Base-by-base conservation (phyloP, 225 moss, liverwort and hornwort genomes). In the Asterella californica region DNA sequence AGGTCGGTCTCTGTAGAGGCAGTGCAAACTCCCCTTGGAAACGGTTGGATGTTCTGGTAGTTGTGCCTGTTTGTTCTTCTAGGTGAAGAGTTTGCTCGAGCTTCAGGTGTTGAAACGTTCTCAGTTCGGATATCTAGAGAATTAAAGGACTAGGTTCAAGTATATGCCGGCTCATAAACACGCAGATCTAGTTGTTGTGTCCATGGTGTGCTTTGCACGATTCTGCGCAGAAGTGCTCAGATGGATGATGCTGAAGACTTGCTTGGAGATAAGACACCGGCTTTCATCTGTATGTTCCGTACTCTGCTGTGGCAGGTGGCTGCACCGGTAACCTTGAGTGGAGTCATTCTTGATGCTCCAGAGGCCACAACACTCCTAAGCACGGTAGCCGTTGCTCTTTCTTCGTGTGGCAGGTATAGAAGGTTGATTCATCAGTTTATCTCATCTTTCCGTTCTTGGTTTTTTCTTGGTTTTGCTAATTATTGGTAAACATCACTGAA, bases 371-470 rank as follows among this genome's bases (percentile, higher is more conserved):
- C 90, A 63, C 87, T 97, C 79, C 85, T 97, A 52, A 94, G 96
- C 84, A 94, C 96, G 49, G 90, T 93, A 19, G 94, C 97, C 54
- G 94, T 97, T 84, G 97, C 97, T 76, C 93, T 97, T 70, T 86
- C 97, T 15, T 93, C 93, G 79, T 97, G 94, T 89, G 90, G 93
- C 87, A 94, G 96, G 96, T 97, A 24, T 61, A 38, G 17, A 32
- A 6, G 42, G 21, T 30, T 78, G 22, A 60, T 52, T 29, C 74
- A 42, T 19, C 21, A 18, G 22, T 69, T 69, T 48, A 2, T 49
- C n/a, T 25, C 1, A 19, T 1, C 5, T 42, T 42, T 8, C 46
- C 70, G 4, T 14, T 47, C 14, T 12, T n/a, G 10, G 14, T 71
- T 71, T 38, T 0, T n/a, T 22, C 47, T 33, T 33, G 67, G 34